A percentile compares a stretch with the other conserved stretches of the same genome.
These are phyloP conservation scores for Metschnikowia gelsemii DNA, from an alignment of 805 yeast species.

Conservation along the genomic window DNA sequence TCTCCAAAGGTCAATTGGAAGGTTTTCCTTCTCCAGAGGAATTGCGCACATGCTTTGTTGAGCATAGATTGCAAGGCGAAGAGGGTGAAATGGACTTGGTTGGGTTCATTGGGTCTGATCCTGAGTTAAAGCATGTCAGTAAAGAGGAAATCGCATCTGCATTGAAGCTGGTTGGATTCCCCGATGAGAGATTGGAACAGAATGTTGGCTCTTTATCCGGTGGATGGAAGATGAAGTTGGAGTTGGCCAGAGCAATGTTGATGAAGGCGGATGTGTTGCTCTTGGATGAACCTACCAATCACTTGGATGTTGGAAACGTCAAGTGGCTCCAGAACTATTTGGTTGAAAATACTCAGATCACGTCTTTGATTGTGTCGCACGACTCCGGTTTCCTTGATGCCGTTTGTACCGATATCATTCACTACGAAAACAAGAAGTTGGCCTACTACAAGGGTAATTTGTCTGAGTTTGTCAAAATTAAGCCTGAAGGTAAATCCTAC, in stretches of 20 bases:
- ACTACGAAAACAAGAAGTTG: slow-evolving; percentile 91
- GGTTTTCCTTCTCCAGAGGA: slow-evolving; percentile 92
- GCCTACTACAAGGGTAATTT: slow-evolving; percentile 96
- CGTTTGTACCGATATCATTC: slow-evolving; percentile 95
- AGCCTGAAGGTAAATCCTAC: slow-evolving; percentile 95
- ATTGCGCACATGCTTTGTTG: slow-evolving; percentile 92
- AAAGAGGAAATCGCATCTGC: slow-evolving; percentile 74
- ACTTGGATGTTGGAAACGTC: slow-evolving; percentile 91
- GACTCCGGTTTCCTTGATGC: slow-evolving; percentile 95
- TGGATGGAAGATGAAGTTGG: slow-evolving; percentile 99
- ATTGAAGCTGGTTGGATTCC: slow-evolving; percentile 82
- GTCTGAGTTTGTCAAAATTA: slow-evolving; percentile 84
- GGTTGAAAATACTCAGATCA: slow-evolving; percentile 76
- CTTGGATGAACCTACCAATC: slow-evolving; percentile 98
- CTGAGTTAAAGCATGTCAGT: slow-evolving; percentile 65
- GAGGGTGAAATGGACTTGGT: slow-evolving; percentile 91
- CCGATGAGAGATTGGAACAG: slow-evolving; percentile 85
- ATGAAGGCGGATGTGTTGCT: slow-evolving; percentile 94
- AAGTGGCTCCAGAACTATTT: slow-evolving; percentile 92
- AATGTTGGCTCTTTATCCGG: slow-evolving; percentile 94
- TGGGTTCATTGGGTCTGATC: slow-evolving; percentile 83
- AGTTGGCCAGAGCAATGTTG: slow-evolving; percentile 97
- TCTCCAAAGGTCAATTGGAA: slow-evolving; percentile 93
- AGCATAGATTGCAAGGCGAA: slow-evolving; percentile 92
- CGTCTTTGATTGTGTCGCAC: slow-evolving; percentile 94